Conservation (phyloP, 2,329 filamentous ascomycete species). For the Stemphylium beticola region DNA sequence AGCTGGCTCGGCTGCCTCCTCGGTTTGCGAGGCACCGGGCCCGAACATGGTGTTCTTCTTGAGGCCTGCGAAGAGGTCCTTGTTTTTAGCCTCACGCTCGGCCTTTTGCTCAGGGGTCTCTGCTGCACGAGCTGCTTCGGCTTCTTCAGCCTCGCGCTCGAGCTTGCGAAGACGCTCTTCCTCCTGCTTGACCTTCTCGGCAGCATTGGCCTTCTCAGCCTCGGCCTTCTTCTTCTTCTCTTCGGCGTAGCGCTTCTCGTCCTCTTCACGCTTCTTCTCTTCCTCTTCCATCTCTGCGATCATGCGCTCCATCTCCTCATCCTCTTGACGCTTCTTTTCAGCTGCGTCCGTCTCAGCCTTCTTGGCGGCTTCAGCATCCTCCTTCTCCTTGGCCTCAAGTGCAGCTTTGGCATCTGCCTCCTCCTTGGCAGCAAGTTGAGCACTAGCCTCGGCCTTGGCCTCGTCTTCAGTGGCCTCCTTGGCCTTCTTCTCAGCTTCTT, state of each 20-base stretch:
- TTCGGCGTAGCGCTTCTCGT: conserved; percentile 73
- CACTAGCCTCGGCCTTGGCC: conserved; percentile 52
- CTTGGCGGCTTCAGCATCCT: conserved; percentile 44
- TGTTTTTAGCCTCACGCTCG: conserved; percentile 44
- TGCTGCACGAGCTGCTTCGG: conserved; percentile 52
- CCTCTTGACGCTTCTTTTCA: conserved; percentile 46
- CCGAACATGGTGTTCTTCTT: conserved; percentile 58
- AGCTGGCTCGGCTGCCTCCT: conserved; percentile 55
- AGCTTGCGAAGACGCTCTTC: conserved; percentile 60
- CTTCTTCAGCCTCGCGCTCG: conserved; percentile 57
- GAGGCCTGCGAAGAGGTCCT: conserved; percentile 53
- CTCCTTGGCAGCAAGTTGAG: conserved; percentile 60
- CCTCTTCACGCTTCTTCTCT: conserved; percentile 62
- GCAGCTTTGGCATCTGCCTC: conserved; percentile 47
- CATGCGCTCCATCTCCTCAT: conserved; percentile 61
- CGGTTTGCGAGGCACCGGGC: conserved; percentile 49
- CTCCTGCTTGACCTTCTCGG: conserved; percentile 52
- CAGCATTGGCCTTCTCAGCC: conserved; percentile 64
- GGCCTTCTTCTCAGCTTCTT: conserved; percentile 65
- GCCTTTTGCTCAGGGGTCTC: conserved; percentile 52
- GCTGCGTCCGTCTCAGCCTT: conserved; percentile 50
- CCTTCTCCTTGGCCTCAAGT: conserved; percentile 38
- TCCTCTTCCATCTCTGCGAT: conserved; percentile 66
- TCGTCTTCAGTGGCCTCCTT: conserved; percentile 50
- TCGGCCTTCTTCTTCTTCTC: conserved; percentile 69